Percentiles rank a stretch among this genome's conserved stretches.
phyloP scores from a whole-genome alignment of 1,284 basidiomycete species.

The Inonotus hispidus region DNA sequence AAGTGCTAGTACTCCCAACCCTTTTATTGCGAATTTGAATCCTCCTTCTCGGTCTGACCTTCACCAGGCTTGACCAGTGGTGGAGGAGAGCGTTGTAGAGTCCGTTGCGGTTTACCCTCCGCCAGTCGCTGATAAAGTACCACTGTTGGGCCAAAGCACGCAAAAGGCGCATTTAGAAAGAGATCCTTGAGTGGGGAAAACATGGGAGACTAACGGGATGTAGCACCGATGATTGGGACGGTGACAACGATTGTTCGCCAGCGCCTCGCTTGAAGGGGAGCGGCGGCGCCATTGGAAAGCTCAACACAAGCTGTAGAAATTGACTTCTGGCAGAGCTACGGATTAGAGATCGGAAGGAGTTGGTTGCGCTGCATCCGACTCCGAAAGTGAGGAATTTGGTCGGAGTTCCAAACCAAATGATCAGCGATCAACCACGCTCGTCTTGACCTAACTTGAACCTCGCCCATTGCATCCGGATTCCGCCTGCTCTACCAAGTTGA shows the following conservation, averaged over 20 bases:
- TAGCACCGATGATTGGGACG: conserved; percentile 57
- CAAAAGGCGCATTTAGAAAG: neutral
- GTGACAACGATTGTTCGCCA: conserved; percentile 56
- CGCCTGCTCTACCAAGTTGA: too few species aligned
- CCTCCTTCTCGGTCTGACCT: neutral
- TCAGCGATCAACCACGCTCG: too few species aligned
- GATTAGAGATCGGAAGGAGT: too few species aligned
- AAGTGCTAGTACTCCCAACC: too few species aligned
- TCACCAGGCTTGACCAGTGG: neutral
- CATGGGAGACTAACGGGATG: conserved; percentile 37
- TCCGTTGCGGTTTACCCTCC: conserved; percentile 52
- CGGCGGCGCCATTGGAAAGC: neutral
- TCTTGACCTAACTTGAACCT: too few species aligned
- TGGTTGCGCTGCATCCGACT: too few species aligned
- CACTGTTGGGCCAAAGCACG: conserved; percentile 33
- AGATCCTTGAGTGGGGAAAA: conserved; percentile 13
- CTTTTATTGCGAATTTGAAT: neutral
- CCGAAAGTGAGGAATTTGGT: too few species aligned
- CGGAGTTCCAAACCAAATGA: too few species aligned
- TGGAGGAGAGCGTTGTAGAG: conserved; percentile 17
- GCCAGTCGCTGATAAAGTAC: conserved; percentile 62
- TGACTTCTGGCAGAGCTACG: neutral
- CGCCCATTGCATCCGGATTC: too few species aligned
- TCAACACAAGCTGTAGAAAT: neutral
- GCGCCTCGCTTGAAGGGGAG: conserved; percentile 40